These are phyloP conservation scores for Lachancea meyersii DNA, from an alignment of 805 yeast species.

Conservation along the genomic window DNA sequence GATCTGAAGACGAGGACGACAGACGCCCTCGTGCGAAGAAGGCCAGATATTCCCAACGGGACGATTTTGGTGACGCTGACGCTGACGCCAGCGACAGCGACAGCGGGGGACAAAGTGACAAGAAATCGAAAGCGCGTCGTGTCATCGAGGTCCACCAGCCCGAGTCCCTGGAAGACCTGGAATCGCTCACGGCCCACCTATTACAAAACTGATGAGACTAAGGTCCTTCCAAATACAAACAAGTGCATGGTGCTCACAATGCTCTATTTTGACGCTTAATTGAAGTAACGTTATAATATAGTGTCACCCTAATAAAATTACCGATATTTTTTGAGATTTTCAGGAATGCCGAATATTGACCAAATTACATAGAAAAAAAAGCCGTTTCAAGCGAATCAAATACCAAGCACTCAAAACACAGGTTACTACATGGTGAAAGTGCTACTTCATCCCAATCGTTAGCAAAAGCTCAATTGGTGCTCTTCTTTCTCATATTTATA, in stretches of 20 bases:
- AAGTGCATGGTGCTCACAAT: neutral
- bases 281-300: neutral
- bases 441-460: too few species aligned
- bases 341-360: too few species aligned
- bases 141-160: constrained; percentile 80
- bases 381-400: too few species aligned
- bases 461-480: neutral
- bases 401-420: too few species aligned
- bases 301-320: neutral
- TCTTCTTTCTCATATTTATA: neutral
- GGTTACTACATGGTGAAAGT: too few species aligned
- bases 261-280: neutral
- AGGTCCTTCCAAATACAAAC: neutral
- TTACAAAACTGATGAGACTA: constrained; percentile 15
- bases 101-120: constrained; percentile 29
- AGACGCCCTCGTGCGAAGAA: constrained; percentile 24
- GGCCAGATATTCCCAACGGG: constrained; percentile 29
- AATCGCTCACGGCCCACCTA: constrained; percentile 64
- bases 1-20: constrained; percentile 18
- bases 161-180: constrained; percentile 87
- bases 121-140: constrained; percentile 3
- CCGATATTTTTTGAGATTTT: too few species aligned
- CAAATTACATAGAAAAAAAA: too few species aligned
- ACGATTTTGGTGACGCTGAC: constrained; percentile 33
- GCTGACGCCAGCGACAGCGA: constrained; percentile 20